phyloP scores from a whole-genome alignment of 768 basidiomycete genomes.

The Boletus sp. region DNA sequence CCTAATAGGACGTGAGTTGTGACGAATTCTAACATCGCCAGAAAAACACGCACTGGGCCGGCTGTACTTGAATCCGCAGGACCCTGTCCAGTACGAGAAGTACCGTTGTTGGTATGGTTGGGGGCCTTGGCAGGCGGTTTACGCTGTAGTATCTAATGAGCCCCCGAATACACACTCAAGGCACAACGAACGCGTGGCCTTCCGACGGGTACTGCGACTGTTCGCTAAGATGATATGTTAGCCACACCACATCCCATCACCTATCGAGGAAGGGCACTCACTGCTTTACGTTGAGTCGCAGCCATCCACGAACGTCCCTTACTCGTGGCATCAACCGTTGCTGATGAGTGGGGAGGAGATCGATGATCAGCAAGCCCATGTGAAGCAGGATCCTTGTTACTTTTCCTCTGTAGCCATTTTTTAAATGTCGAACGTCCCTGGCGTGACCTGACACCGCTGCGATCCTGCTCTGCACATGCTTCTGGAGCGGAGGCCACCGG shows the following conservation, averaged over 20 bases:
- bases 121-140: neutral
- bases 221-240: neutral
- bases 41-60: neutral
- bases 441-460: no score
- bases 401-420: no score
- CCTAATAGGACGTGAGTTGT: neutral
- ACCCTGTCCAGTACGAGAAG: neutral
- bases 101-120: neutral
- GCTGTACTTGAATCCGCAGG: neutral
- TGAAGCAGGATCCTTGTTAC: no score
- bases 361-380: no score
- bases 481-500: no score
- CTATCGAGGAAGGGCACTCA: neutral
- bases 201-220: fast-evolving
- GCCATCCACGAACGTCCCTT: neutral
- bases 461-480: no score
- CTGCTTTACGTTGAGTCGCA: neutral
- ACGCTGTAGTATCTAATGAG: neutral
- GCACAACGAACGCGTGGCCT: neutral
- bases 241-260: no score
- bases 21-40: neutral
- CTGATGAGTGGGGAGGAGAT: neutral
- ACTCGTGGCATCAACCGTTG: neutral
- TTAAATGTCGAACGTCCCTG: no score
- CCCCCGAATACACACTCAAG: no score